Evolutionary conservation across 2,329 filamentous ascomycete species (phyloP).

Genomic region (Celoporthe dispersa): DNA sequence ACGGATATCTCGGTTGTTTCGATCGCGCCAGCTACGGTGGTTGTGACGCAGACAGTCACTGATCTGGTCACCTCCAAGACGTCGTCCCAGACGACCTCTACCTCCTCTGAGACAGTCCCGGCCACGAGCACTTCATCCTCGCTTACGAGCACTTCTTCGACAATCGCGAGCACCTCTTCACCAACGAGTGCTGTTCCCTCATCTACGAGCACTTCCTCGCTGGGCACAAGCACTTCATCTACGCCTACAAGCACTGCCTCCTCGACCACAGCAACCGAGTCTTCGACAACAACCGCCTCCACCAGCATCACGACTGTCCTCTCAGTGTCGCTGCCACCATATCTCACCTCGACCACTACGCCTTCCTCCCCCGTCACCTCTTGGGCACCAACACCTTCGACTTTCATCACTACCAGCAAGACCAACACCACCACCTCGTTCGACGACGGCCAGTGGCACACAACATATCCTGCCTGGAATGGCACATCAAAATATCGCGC

Average conservation of each 20-base stretch:
- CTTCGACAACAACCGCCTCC: background rate
- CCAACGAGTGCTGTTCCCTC: background rate
- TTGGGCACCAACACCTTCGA: conserved; percentile 17
- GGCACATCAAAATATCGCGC: conserved; percentile 11
- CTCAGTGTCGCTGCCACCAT: conserved; percentile 13
- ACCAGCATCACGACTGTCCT: background rate
- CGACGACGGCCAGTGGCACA: conserved; percentile 30
- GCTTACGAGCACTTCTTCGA: background rate
- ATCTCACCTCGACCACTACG: conserved; percentile 5
- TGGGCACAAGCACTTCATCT: background rate
- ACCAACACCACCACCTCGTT: conserved; percentile 11
- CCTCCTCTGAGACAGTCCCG: background rate
- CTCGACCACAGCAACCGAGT: background rate
- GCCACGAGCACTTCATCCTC: background rate
- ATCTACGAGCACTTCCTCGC: background rate
- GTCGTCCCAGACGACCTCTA: background rate
- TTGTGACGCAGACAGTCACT: conserved; percentile 24
- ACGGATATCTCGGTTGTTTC: conserved; percentile 23
- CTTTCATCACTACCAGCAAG: conserved; percentile 23
- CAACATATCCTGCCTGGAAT: conserved; percentile 27
- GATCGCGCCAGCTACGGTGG: conserved; percentile 16
- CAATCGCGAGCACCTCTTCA: background rate
- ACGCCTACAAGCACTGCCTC: background rate
- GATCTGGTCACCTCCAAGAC: conserved; percentile 7
- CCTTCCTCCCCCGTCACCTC: background rate